Percentiles rank a stretch among this genome's conserved stretches.
Conservation (phyloP, 2,329 filamentous ascomycete genomes). For the Cytospora leucostoma region DNA sequence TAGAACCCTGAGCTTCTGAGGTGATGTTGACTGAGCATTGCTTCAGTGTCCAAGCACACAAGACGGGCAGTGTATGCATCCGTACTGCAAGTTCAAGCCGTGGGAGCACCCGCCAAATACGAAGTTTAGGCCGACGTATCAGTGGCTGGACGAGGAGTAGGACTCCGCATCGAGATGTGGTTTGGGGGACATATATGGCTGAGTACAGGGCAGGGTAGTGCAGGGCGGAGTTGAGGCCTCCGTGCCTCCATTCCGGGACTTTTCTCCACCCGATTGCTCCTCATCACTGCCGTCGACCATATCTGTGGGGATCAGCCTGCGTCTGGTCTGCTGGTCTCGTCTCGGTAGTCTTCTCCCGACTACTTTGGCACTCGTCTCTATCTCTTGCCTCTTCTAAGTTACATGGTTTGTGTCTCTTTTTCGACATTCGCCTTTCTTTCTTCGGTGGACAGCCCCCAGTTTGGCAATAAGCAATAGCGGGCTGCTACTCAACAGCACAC, state of each 20-base stretch:
- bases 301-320: no score
- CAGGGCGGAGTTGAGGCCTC: no score
- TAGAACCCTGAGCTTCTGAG: background rate
- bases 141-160: conserved; percentile 21
- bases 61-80: conserved; percentile 54
- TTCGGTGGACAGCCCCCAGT: background rate
- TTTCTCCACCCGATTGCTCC: background rate
- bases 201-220: background rate
- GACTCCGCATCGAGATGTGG: background rate
- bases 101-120: conserved; percentile 60
- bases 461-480: background rate
- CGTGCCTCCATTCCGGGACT: background rate
- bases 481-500: background rate
- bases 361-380: background rate
- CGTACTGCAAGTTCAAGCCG: conserved; percentile 56
- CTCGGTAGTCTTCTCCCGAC: background rate
- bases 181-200: background rate
- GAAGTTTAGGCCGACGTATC: conserved; percentile 42
- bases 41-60: conserved; percentile 55
- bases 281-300: background rate
- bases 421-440: background rate
- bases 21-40: conserved; percentile 2
- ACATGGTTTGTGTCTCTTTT: background rate
- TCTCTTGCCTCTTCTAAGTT: background rate
- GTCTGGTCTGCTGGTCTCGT: background rate